Base-by-base conservation (phyloP, 768 basidiomycete genomes). In the Amanita muscaria region DNA sequence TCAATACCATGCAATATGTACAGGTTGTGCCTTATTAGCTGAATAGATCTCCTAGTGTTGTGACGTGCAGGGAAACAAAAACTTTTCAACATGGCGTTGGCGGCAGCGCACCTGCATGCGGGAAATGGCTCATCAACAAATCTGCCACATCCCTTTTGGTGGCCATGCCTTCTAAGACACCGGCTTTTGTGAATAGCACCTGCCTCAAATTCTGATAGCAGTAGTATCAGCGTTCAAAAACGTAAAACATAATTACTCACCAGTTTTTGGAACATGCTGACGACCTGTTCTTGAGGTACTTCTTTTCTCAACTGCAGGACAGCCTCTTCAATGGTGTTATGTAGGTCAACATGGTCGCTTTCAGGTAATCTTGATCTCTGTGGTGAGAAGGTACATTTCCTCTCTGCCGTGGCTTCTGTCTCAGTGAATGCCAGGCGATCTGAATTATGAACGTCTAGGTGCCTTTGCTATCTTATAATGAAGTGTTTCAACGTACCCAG, bases 181-280 rank as follows among this genome's bases (percentile, higher is more conserved):
- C 81, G 14, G 62, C 64, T 30, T 76, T 66, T 1, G 81, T 79
- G 58, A 86, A 84, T 35, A 84, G 58, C 18, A 85, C 73, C 56
- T 80, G 79, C 6, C 79, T 75, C 9, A 84, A 56, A 54, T 82
- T 84, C 82, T 86, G 52, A 8, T 22, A 8, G n/a, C 23, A 40
- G 15, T 42, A 22, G 15, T 22, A 39, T 10, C 6, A 8, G 30
- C 23, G 15, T 21, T 7, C 40, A 16, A 42, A 37, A 47, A 37
- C 3, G 15, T 21, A 27, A 12, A 7, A 43, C 6, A 35, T 10
- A 34, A 3, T 33, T 12, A 25, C 14, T 19, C 44, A 80, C 83
- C 58, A 86, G 59, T 63, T 79, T 83, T 59, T 83, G 83, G 65
- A 84, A 84, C 74, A 81, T 80, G 53, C 67, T 74, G 21, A 84